Percentiles rank a stretch among this genome's conserved stretches.
These are phyloP conservation scores for Pachysandra terminalis DNA, from an alignment of 164 flowering plant species.

Conservation along the genomic window DNA sequence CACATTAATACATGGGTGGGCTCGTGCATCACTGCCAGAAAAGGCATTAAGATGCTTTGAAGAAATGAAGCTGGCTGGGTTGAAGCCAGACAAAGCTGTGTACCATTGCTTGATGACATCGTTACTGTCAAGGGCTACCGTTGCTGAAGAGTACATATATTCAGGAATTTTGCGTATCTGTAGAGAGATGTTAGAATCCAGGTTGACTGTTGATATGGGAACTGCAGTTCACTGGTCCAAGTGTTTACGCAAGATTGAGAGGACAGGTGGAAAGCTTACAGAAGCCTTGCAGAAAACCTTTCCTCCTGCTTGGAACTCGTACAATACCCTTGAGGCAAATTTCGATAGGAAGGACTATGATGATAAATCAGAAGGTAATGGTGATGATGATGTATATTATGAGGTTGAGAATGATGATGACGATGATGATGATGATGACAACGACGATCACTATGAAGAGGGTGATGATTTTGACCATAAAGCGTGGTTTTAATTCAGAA, in stretches of 20 bases:
- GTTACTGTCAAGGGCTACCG: slow-evolving; percentile 70
- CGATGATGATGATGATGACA: slow-evolving; percentile 16
- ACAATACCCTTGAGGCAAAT: slow-evolving; percentile 20
- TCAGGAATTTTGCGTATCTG: slow-evolving; percentile 53
- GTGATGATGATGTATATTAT: slow-evolving; percentile 15
- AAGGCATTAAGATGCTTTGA: slow-evolving; percentile 81
- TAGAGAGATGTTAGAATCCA: slow-evolving; percentile 70
- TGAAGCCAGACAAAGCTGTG: slow-evolving; percentile 87
- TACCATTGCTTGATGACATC: slow-evolving; percentile 94
- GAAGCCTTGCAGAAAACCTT: slow-evolving; percentile 91
- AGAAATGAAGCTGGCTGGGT: slow-evolving; percentile 72
- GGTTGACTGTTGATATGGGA: slow-evolving; percentile 81
- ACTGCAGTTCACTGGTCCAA: slow-evolving; percentile 96
- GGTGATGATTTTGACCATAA: slow-evolving; percentile 10
- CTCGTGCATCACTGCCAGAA: slow-evolving; percentile 87
- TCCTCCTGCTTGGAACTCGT: slow-evolving; percentile 91
- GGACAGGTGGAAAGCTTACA: slow-evolving; percentile 81
- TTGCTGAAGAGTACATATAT: slow-evolving; percentile 66
- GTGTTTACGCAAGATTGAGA: slow-evolving; percentile 77
- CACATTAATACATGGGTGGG: slow-evolving; percentile 95
- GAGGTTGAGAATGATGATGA: slow-evolving; percentile 13
- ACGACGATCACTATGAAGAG: slow-evolving; percentile 10
- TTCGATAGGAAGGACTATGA: slow-evolving; percentile 21
- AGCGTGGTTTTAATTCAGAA: slow-evolving; percentile 18
- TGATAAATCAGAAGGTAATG: slow-evolving; percentile 21